Evolutionary conservation across 2,329 filamentous ascomycete genomes (phyloP).

Genomic region (Aspergillus pseudotamarii): DNA sequence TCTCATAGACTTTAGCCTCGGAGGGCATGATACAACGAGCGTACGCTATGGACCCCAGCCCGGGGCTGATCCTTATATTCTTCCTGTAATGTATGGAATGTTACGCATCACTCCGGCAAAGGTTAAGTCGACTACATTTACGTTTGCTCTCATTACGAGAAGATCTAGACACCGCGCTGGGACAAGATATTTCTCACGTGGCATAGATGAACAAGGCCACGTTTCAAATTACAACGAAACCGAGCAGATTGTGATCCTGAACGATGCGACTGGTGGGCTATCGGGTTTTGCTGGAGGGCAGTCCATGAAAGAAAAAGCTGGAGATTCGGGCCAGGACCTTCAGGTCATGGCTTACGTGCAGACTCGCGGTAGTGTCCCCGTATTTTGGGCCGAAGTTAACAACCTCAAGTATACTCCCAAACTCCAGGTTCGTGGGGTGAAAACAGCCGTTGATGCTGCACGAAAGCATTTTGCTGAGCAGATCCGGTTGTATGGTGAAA

Average conservation of each 20-base stretch:
- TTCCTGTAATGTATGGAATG: conserved; percentile 96
- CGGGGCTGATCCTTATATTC: conserved; percentile 84
- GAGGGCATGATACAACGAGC: conserved; percentile 51
- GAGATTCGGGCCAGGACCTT: conserved; percentile 68
- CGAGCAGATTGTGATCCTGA: conserved; percentile 87
- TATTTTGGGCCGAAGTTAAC: conserved; percentile 96
- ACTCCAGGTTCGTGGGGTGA: conserved; percentile 82
- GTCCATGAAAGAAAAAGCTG: conserved; percentile 72
- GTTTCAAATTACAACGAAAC: conserved; percentile 99
- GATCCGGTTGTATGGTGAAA: conserved; percentile 90
- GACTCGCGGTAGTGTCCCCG: conserved; percentile 91
- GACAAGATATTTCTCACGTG: conserved; percentile 92
- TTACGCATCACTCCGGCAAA: conserved; percentile 84
- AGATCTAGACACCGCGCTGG: conserved; percentile 86
- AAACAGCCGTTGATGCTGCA: conserved; percentile 76
- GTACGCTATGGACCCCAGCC: conserved; percentile 62
- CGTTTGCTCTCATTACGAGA: conserved; percentile 83
- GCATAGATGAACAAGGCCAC: conserved; percentile 88
- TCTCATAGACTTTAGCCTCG: conserved; percentile 82
- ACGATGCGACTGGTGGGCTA: conserved; percentile 74
- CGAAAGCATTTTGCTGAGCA: conserved; percentile 91
- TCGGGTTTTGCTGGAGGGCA: conserved; percentile 79
- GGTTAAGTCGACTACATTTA: conserved; percentile 82
- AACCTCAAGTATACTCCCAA: conserved; percentile 88
- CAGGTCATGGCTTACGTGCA: conserved; percentile 95